Evolutionary conservation across 1,284 basidiomycete species (phyloP).

Genomic region (Leccinum laetum): DNA sequence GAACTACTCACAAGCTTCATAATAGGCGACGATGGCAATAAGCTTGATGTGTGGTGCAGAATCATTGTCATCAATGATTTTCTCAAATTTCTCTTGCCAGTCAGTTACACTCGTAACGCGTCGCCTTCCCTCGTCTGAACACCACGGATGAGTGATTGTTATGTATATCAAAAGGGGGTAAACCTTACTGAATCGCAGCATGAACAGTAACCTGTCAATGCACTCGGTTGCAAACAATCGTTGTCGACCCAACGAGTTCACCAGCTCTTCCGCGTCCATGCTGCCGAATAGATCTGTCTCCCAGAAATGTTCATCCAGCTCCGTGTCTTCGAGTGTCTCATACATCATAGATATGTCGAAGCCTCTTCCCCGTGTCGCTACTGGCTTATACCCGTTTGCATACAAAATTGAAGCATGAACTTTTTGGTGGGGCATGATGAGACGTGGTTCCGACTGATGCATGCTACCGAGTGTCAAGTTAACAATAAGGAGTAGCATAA

Average conservation of each 20-base stretch:
- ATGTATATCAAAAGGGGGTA: background rate
- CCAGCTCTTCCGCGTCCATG: background rate
- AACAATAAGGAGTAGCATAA: background rate
- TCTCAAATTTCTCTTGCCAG: constrained; percentile 12
- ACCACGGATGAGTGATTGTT: background rate
- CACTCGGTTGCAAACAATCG: background rate
- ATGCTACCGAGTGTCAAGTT: background rate
- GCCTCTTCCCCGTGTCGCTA: background rate
- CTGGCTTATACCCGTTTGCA: background rate
- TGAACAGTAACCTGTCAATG: background rate
- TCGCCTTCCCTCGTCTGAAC: constrained; percentile 24
- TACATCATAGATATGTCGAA: background rate
- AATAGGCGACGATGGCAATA: constrained; percentile 26
- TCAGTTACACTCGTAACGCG: constrained; percentile 12
- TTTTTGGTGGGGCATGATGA: background rate
- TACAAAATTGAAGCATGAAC: background rate
- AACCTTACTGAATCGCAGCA: constrained; percentile 19
- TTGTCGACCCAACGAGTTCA: background rate
- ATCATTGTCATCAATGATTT: constrained; percentile 11
- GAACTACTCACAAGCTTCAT: constrained; percentile 19
- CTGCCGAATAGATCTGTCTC: background rate
- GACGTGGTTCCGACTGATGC: background rate
- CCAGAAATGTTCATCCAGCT: background rate
- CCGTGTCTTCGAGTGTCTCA: background rate
- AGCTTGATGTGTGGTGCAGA: constrained; percentile 19